These are phyloP conservation scores for Trichosporon sp. DNA, from an alignment of 1,284 basidiomycete species.

Conservation along the genomic window DNA sequence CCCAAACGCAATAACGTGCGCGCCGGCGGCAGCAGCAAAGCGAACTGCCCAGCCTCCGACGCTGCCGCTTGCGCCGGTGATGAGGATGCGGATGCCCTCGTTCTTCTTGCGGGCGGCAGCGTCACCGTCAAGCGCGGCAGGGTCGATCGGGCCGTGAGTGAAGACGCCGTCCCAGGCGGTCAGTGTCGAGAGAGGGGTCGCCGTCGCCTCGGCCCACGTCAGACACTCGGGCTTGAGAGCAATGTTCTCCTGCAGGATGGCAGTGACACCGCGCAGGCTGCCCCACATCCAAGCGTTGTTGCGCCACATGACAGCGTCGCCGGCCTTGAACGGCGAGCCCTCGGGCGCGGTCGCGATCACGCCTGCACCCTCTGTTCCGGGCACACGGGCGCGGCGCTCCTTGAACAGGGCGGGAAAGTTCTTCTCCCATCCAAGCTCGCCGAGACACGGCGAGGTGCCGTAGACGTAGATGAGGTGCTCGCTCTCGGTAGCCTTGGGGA, in stretches of 20 bases:
- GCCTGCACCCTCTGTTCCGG: constrained; percentile 19
- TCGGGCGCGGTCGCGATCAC: constrained; percentile 2
- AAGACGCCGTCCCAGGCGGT: constrained; percentile 20
- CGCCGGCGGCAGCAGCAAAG: constrained; percentile 9
- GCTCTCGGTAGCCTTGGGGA: neutral
- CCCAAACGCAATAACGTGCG: neutral
- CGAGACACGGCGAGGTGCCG: constrained; percentile 12
- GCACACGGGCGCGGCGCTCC: constrained; percentile 8
- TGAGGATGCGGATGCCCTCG: constrained; percentile 5
- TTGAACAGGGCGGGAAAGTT: neutral
- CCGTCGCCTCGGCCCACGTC: constrained; percentile 13
- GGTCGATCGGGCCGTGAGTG: constrained; percentile 11
- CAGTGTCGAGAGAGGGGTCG: constrained; percentile 13
- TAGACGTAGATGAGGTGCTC: constrained; percentile 9
- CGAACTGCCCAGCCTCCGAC: constrained; percentile 15
- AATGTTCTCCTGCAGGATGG: constrained; percentile 11
- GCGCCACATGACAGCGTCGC: constrained; percentile 18
- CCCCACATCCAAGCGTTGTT: constrained; percentile 14
- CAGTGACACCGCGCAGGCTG: constrained; percentile 7
- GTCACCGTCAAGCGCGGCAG: neutral
- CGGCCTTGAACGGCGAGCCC: neutral
- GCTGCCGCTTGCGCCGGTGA: constrained; percentile 10
- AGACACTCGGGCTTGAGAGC: constrained; percentile 14
- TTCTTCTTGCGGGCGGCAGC: neutral
- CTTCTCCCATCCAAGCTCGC: constrained; percentile 15